phyloP scores from a whole-genome alignment of 306 rosid genomes.

The Comarum palustre region DNA sequence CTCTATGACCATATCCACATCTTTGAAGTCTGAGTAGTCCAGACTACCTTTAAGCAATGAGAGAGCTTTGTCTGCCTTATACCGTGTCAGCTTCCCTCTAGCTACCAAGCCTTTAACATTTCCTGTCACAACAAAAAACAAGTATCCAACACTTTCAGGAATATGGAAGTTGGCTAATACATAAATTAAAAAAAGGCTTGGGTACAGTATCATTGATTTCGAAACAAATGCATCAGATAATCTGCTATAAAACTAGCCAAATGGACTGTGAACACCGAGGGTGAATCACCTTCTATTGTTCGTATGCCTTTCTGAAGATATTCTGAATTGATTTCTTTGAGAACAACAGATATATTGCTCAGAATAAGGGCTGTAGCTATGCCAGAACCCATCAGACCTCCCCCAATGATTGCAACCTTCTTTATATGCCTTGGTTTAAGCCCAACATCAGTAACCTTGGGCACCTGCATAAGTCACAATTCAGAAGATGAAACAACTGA shows the following conservation, averaged over 20 bases:
- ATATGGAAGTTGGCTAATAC: background rate
- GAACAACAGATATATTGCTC: constrained; percentile 68
- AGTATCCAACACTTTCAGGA: background rate
- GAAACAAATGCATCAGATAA: background rate
- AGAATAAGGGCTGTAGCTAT: constrained; percentile 81
- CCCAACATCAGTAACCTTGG: constrained; percentile 83
- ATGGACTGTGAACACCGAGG: background rate
- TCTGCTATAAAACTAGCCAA: background rate
- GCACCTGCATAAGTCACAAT: constrained; percentile 54
- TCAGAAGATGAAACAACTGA: constrained; percentile 21
- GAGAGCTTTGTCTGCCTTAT: constrained; percentile 60
- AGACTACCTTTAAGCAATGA: constrained; percentile 75
- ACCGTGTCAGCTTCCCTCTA: constrained; percentile 63
- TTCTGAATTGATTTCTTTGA: constrained; percentile 82
- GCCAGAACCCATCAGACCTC: constrained; percentile 99
- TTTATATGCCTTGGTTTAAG: constrained; percentile 80
- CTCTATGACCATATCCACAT: constrained; percentile 93
- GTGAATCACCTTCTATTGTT: constrained; percentile 66
- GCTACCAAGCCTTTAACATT: constrained; percentile 63
- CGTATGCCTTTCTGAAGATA: constrained; percentile 71
- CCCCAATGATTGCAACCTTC: constrained; percentile 90
- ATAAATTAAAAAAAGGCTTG: background rate
- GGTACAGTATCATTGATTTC: background rate
- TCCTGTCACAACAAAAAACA: constrained; percentile 34
- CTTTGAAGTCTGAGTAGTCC: constrained; percentile 77